Evolutionary conservation across 306 rosid genomes (phyloP).

Genomic region (Fragaria iinumae): DNA sequence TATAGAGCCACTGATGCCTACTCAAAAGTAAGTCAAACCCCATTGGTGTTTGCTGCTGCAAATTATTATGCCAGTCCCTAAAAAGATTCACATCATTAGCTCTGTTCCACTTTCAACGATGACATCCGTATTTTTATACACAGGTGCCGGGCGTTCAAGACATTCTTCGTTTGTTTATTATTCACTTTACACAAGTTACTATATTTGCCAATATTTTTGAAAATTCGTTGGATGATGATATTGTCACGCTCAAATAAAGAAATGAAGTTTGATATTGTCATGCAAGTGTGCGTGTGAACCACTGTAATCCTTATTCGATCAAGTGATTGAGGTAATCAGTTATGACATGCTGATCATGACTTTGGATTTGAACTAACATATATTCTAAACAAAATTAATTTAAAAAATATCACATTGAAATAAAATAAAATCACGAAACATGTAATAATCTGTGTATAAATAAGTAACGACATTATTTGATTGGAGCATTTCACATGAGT

Average conservation of each 20-base stretch:
- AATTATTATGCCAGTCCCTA: background rate
- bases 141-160: background rate
- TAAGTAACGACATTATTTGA: too few relatives aligned
- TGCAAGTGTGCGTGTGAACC: slow-evolving; percentile 3
- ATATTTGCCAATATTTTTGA: background rate
- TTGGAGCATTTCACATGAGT: too few relatives aligned
- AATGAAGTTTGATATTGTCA: background rate
- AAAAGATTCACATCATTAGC: background rate
- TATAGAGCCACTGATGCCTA: background rate
- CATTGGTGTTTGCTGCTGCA: background rate
- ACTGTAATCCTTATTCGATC: background rate
- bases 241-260: slow-evolving; percentile 8
- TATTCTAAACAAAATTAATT: too few relatives aligned
- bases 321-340: background rate
- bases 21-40: background rate
- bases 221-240: background rate
- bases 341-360: background rate
- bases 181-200: background rate
- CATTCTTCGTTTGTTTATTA: background rate
- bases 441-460: too few relatives aligned
- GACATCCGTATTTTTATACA: background rate
- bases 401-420: too few relatives aligned
- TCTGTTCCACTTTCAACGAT: background rate
- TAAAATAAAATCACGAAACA: too few relatives aligned
- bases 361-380: too few relatives aligned